Evolutionary conservation across 352 stramenopile species (phyloP).

Genomic region (Globisporangium parvum): DNA sequence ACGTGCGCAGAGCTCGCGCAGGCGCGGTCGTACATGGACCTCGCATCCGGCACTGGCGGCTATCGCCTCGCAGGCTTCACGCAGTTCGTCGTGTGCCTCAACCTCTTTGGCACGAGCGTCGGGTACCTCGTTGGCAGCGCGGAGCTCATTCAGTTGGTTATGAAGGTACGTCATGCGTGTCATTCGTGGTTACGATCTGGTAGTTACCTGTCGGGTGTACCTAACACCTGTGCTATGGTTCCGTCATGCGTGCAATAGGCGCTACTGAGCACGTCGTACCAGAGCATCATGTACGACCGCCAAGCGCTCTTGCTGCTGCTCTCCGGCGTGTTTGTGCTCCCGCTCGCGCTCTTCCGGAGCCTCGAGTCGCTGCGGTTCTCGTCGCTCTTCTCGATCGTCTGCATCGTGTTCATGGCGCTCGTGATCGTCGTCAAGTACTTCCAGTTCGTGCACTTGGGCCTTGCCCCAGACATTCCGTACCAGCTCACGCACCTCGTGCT

Average conservation of each 20-base stretch:
- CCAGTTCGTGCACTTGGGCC: constrained; percentile 71
- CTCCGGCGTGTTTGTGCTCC: constrained; percentile 55
- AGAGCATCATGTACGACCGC: constrained; percentile 54
- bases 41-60: constrained; percentile 61
- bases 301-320: constrained; percentile 68
- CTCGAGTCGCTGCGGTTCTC: constrained; percentile 80
- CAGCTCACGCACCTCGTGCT: constrained; percentile 72
- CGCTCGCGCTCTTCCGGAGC: constrained; percentile 76
- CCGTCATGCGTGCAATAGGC: constrained; percentile 7
- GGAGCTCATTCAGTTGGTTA: constrained; percentile 64
- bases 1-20: constrained; percentile 70
- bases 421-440: constrained; percentile 90
- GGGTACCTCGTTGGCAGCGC: constrained; percentile 79
- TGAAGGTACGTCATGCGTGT: constrained; percentile 28
- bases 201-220: not conserved
- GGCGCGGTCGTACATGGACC: constrained; percentile 78
- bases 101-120: constrained; percentile 84
- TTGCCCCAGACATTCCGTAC: constrained; percentile 56
- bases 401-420: constrained; percentile 84
- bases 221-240: not conserved
- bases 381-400: constrained; percentile 85
- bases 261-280: constrained; percentile 36
- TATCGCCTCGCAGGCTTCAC: constrained; percentile 61
- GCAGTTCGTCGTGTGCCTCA: constrained; percentile 76
- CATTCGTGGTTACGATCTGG: not conserved